Percentiles rank a stretch among this genome's conserved stretches.
Conservation (phyloP, 176 grass and related monocot genomes). For the Alopecurus myosuroides region DNA sequence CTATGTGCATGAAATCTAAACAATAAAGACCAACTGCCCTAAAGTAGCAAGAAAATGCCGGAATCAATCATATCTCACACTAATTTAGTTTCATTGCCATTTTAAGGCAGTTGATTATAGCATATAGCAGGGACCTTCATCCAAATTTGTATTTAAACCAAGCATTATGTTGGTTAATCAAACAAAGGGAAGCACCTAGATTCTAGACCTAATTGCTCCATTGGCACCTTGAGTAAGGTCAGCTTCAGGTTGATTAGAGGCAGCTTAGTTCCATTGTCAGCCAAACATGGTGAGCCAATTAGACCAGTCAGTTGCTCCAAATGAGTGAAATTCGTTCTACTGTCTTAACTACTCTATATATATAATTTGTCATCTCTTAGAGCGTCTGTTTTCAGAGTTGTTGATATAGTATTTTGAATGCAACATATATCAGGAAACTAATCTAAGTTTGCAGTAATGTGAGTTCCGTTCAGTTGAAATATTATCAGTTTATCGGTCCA, state of each 20-base stretch:
- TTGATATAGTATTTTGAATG: background rate
- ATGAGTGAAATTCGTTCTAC: background rate
- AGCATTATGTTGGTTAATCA: background rate
- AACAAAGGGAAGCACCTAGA: background rate
- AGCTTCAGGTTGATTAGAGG: background rate
- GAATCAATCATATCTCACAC: background rate
- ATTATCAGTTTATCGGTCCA: background rate
- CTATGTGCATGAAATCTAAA: background rate
- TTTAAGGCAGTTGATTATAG: background rate
- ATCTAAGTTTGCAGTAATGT: background rate
- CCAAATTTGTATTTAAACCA: background rate
- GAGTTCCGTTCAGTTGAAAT: background rate
- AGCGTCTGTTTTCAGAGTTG: background rate
- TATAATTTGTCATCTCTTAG: background rate
- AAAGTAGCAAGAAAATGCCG: background rate
- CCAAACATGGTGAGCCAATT: background rate
- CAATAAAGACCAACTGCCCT: background rate
- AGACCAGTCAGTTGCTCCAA: background rate
- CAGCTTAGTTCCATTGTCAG: background rate
- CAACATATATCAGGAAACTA: background rate
- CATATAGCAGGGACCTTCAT: background rate
- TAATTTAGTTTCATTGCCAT: background rate
- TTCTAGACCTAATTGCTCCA: background rate
- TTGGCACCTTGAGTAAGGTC: background rate
- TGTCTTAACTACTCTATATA: background rate